These are phyloP conservation scores for Coemansia sp. DNA, from an alignment of 192 early-diverging fungal species.

Conservation along the genomic window DNA sequence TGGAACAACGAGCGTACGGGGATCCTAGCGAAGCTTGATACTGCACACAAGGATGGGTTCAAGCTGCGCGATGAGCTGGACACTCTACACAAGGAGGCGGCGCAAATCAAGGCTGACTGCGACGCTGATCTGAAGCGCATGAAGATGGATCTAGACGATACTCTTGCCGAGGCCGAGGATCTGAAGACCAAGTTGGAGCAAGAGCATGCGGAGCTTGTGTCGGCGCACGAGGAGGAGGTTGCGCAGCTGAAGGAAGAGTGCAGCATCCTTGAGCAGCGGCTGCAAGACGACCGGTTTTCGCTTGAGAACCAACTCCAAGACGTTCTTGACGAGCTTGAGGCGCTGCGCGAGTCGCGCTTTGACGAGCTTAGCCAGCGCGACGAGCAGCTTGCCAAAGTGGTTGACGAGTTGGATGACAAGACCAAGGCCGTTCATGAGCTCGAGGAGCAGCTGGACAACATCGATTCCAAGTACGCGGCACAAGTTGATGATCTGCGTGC, in stretches of 20 bases:
- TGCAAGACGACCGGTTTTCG: constrained; percentile 21
- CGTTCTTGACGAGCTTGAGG: constrained; percentile 17
- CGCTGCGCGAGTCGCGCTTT: constrained; percentile 5
- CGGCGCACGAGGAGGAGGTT: constrained; percentile 20
- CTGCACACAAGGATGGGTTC: constrained; percentile 50
- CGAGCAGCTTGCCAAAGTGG: constrained; percentile 5
- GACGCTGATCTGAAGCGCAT: constrained; percentile 36
- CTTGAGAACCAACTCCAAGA: constrained; percentile 25
- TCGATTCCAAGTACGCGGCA: neutral
- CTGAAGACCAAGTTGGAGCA: constrained; percentile 14
- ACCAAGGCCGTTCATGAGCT: constrained; percentile 1
- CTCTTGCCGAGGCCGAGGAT: constrained; percentile 16
- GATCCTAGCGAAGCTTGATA: constrained; percentile 44
- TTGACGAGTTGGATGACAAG: constrained; percentile 12
- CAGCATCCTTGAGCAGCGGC: constrained; percentile 22
- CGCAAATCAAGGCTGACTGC: constrained; percentile 31
- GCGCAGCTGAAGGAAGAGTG: constrained; percentile 25
- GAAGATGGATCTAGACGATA: constrained; percentile 20
- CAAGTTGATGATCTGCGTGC: constrained; percentile 15
- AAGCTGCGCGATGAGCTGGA: constrained; percentile 44
- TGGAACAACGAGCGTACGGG: constrained; percentile 37
- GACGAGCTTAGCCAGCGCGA: constrained; percentile 9
- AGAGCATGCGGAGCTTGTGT: constrained; percentile 29
- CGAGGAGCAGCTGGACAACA: constrained; percentile 20
- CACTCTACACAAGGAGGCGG: constrained; percentile 23